These are phyloP conservation scores for Podaxis sp. DNA, from an alignment of 768 basidiomycete species.

Conservation along the genomic window DNA sequence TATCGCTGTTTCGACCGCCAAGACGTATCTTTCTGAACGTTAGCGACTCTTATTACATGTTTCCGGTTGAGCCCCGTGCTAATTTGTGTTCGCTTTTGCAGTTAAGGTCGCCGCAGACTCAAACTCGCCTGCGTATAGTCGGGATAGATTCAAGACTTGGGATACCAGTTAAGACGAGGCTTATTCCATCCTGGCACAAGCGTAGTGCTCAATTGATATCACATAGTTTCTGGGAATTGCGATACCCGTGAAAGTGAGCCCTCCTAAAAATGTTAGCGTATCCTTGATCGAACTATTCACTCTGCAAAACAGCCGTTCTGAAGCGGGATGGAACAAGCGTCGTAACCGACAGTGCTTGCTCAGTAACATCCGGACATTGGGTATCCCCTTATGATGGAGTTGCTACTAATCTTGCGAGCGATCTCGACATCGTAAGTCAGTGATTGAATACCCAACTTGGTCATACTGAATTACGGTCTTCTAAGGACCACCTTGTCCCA, in stretches of 20 bases:
- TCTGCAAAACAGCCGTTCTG: slow-evolving; percentile 32
- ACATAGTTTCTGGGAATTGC: slow-evolving; percentile 46
- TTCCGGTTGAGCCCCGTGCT: not conserved
- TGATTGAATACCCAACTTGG: not conserved
- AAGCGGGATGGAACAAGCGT: slow-evolving; percentile 46
- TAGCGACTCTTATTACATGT: slow-evolving; percentile 6
- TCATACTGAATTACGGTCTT: not conserved
- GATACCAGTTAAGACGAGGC: slow-evolving; percentile 38
- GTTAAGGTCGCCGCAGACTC: slow-evolving; percentile 32
- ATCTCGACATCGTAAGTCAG: slow-evolving; percentile 47
- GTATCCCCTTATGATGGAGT: slow-evolving; percentile 51
- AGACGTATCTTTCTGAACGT: slow-evolving; percentile 32
- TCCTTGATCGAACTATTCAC: not conserved
- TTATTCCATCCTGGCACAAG: not conserved
- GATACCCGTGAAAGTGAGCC: slow-evolving; percentile 50
- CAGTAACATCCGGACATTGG: slow-evolving; percentile 48
- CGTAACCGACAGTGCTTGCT: slow-evolving; percentile 37
- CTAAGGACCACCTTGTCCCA: slow-evolving; percentile 52
- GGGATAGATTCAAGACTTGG: slow-evolving; percentile 47
- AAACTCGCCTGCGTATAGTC: slow-evolving; percentile 32
- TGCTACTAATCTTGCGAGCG: slow-evolving; percentile 39
- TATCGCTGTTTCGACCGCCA: slow-evolving; percentile 30
- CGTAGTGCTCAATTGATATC: not conserved
- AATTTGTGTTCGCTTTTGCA: slow-evolving; percentile 11
- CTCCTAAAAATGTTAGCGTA: not conserved